Evolutionary conservation across 257 asterid species (phyloP).

Genomic region (Solanum arcanum): DNA sequence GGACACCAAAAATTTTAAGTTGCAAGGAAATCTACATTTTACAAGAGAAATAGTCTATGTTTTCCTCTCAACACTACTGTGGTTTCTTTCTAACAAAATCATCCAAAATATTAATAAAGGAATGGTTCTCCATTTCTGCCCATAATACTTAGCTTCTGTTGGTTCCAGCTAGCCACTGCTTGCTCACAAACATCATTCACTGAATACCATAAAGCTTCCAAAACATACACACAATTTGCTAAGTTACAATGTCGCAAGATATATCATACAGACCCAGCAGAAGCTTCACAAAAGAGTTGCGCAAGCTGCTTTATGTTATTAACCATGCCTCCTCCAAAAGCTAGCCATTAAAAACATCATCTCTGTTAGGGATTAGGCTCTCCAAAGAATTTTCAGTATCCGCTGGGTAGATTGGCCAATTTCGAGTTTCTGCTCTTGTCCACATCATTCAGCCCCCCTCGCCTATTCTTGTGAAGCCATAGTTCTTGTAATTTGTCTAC

Average conservation of each 20-base stretch:
- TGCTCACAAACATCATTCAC: not conserved
- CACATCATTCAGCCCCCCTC: not conserved
- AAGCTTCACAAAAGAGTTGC: not conserved
- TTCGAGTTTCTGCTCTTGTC: not conserved
- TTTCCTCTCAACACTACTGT: not conserved
- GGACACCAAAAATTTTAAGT: not conserved
- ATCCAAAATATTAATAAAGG: not conserved
- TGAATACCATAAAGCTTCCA: not conserved
- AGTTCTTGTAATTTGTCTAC: not conserved
- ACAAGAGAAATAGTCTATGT: not conserved
- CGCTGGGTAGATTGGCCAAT: not conserved
- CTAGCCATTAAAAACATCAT: not conserved
- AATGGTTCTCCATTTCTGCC: not conserved
- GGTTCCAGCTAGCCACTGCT: not conserved
- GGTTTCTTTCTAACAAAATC: not conserved
- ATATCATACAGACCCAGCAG: not conserved
- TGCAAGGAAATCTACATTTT: not conserved
- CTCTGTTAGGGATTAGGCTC: not conserved
- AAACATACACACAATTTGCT: not conserved
- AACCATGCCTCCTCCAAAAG: not conserved
- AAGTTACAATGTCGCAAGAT: not conserved
- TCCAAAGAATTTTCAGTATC: not conserved
- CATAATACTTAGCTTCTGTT: not conserved
- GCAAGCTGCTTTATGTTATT: not conserved
- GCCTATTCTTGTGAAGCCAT: not conserved